A percentile compares a stretch with the other conserved stretches of the same genome.
These are phyloP conservation scores for Aspergillus campestris DNA, from an alignment of 495 filamentous ascomycete genomes.

Conservation along the genomic window DNA sequence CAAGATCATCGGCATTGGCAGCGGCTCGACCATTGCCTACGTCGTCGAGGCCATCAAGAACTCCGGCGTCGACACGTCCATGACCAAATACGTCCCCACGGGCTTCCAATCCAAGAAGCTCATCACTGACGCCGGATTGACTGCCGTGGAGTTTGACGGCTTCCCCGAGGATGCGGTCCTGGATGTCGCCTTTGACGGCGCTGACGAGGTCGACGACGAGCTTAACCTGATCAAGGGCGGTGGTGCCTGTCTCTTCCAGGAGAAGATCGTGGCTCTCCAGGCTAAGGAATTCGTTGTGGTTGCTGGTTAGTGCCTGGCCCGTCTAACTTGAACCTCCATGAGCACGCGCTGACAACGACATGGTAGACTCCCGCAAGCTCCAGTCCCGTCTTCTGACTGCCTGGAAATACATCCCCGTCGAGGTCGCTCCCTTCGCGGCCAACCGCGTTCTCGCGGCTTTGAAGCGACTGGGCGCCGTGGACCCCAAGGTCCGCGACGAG, in stretches of 20 bases:
- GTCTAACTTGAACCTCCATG: neutral
- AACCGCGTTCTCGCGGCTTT: constrained; percentile 61
- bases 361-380: constrained; percentile 75
- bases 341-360: constrained; percentile 1
- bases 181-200: constrained; percentile 89
- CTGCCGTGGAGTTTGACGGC: constrained; percentile 65
- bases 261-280: constrained; percentile 85
- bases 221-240: constrained; percentile 97
- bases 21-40: constrained; percentile 87
- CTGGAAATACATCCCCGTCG: constrained; percentile 85
- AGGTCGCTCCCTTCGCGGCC: constrained; percentile 78
- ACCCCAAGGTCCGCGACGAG: constrained; percentile 61
- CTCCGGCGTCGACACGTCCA: constrained; percentile 48
- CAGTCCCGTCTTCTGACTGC: constrained; percentile 63
- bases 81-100: constrained; percentile 79
- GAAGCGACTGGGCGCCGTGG: constrained; percentile 55
- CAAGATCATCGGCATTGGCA: constrained; percentile 83
- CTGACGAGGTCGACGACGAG: constrained; percentile 92
- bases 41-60: constrained; percentile 90
- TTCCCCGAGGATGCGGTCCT: constrained; percentile 52
- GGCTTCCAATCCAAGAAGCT: constrained; percentile 82
- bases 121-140: constrained; percentile 68
- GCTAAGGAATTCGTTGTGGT: constrained; percentile 90
- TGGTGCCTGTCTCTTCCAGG: constrained; percentile 93
- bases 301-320: constrained; percentile 50